Percentiles rank a stretch among this genome's conserved stretches.
Conservation (phyloP, 306 rosid species). For the Vigna nakashimae region DNA sequence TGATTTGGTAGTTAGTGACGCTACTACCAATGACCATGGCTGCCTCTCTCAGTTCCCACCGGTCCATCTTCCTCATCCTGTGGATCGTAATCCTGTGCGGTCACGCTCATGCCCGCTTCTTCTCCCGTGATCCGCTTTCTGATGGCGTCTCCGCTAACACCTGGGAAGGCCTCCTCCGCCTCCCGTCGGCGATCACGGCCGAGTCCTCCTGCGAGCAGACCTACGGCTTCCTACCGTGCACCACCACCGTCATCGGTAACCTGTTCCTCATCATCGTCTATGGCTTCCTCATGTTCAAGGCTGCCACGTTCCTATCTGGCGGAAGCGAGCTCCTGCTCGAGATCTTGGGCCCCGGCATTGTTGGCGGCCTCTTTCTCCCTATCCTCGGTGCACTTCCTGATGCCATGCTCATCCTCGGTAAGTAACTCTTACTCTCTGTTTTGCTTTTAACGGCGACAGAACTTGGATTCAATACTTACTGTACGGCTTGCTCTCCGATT, state of each 20-base stretch:
- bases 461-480: too few relatives aligned
- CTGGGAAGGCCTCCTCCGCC: conserved; percentile 4
- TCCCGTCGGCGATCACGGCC: neutral
- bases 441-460: neutral
- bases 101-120: conserved; percentile 51
- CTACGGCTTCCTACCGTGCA: conserved; percentile 89
- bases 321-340: conserved; percentile 92
- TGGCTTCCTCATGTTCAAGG: conserved; percentile 73
- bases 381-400: conserved; percentile 67
- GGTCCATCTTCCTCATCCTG: conserved; percentile 40
- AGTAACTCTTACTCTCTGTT: neutral
- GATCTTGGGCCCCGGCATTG: conserved; percentile 92
- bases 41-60: neutral
- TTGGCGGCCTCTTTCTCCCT: conserved; percentile 93
- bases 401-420: conserved; percentile 67
- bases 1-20: neutral
- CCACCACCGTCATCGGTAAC: conserved; percentile 58
- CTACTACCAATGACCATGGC: neutral
- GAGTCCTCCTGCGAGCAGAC: conserved; percentile 80
- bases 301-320: conserved; percentile 75
- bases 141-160: conserved; percentile 40
- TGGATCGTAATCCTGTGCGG: conserved; percentile 49
- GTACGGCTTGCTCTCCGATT: too few relatives aligned
- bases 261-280: conserved; percentile 72
- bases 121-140: conserved; percentile 58